Evolutionary conservation across 495 filamentous ascomycete species (phyloP).

Genomic region (Umbilicaria muhlenbergii): DNA sequence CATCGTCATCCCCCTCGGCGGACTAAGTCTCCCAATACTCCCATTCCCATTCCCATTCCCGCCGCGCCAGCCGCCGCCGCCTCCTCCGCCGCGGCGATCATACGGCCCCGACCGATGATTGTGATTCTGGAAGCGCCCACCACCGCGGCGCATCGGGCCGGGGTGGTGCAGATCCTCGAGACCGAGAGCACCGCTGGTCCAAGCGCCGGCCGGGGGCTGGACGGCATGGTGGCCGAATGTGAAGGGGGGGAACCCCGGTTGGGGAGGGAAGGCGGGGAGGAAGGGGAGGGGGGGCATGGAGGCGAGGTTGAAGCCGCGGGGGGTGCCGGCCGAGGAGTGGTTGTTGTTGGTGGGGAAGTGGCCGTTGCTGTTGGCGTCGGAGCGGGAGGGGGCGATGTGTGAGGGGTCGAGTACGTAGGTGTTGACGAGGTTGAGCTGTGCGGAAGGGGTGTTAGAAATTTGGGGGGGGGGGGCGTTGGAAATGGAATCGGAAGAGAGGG

Average conservation of each 20-base stretch:
- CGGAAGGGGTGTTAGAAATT: not conserved
- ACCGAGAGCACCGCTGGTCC: constrained; percentile 15
- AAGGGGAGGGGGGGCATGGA: constrained; percentile 42
- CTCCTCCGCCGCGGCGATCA: constrained; percentile 29
- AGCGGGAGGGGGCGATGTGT: constrained; percentile 79
- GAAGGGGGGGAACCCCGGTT: constrained; percentile 30
- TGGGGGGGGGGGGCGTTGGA: too few species aligned
- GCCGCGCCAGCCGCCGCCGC: not conserved
- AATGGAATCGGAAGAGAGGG: not conserved
- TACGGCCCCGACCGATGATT: constrained; percentile 40
- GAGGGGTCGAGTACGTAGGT: constrained; percentile 85
- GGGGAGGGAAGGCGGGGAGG: constrained; percentile 28
- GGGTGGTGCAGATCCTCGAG: constrained; percentile 32
- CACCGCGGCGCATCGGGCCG: constrained; percentile 44
- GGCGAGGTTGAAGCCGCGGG: constrained; percentile 80
- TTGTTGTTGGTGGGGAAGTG: constrained; percentile 76
- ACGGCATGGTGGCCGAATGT: constrained; percentile 37
- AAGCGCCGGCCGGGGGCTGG: constrained; percentile 30
- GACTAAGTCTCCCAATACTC: constrained; percentile 15
- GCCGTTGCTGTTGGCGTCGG: constrained; percentile 94
- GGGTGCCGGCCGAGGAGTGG: constrained; percentile 62
- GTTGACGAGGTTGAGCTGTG: constrained; percentile 73
- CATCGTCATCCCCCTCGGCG: constrained; percentile 15
- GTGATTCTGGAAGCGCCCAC: constrained; percentile 25
- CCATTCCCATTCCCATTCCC: not conserved